A percentile compares a stretch with the other conserved stretches of the same genome.
Evolutionary conservation across 331 rosid species (phyloP).

Genomic region (Ulmus americana): DNA sequence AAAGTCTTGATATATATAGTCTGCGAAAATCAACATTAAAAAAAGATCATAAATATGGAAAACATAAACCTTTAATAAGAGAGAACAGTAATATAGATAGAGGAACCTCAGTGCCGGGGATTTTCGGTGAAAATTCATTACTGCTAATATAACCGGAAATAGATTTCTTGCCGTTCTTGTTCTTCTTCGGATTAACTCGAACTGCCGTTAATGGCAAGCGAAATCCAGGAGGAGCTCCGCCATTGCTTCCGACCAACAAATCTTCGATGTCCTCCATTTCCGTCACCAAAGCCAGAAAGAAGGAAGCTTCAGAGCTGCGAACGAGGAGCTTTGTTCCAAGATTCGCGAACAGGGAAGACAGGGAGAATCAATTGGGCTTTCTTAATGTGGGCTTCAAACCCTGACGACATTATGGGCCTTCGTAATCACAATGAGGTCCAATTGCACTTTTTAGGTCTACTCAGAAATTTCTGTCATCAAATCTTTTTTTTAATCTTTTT

Average conservation of each 20-base stretch:
- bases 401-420: too few species aligned
- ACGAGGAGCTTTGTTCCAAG: not conserved
- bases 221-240: constrained; percentile 68
- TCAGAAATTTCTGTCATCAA: too few species aligned
- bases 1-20: constrained; percentile 83
- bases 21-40: constrained; percentile 29
- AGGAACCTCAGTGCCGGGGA: constrained; percentile 86
- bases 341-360: not conserved
- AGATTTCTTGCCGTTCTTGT: constrained; percentile 22
- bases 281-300: not conserved
- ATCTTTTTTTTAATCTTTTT: too few species aligned
- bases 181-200: constrained; percentile 54
- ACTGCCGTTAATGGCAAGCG: constrained; percentile 64
- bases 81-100: constrained; percentile 3
- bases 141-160: constrained; percentile 4
- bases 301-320: not conserved
- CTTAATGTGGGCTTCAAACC: too few species aligned
- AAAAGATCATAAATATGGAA: not conserved
- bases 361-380: too few species aligned
- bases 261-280: constrained; percentile 94
- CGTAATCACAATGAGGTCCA: too few species aligned
- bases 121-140: constrained; percentile 28
- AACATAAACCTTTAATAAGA: not conserved
- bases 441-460: too few species aligned
- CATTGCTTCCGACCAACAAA: constrained; percentile 44